phyloP scores from a whole-genome alignment of 306 rosid genomes.

The Quercus variabilis region DNA sequence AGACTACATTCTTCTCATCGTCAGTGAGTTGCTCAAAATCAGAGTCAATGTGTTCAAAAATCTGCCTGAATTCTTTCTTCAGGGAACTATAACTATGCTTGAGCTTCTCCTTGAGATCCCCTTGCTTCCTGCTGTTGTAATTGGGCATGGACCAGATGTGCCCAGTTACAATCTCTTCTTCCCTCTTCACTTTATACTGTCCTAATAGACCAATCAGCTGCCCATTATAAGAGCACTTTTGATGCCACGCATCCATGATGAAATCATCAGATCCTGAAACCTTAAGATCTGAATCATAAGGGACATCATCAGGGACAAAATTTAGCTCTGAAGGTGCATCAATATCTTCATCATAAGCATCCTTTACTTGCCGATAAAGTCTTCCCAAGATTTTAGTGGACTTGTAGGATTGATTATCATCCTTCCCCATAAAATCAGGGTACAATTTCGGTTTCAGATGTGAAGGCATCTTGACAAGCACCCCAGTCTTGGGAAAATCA shows the following conservation, averaged over 20 bases:
- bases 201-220: slow-evolving; percentile 64
- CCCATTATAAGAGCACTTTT: slow-evolving; percentile 67
- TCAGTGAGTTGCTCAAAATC: slow-evolving; percentile 47
- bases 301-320: slow-evolving; percentile 26
- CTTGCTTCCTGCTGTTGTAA: slow-evolving; percentile 72
- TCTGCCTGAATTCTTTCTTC: slow-evolving; percentile 73
- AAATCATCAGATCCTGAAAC: slow-evolving; percentile 55
- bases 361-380: slow-evolving; percentile 59
- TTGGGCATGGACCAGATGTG: slow-evolving; percentile 96
- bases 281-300: slow-evolving; percentile 62
- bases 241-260: slow-evolving; percentile 62
- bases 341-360: slow-evolving; percentile 50
- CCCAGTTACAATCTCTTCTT: slow-evolving; percentile 84
- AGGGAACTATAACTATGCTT: slow-evolving; percentile 73
- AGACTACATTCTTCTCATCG: slow-evolving; percentile 52
- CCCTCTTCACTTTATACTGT: slow-evolving; percentile 75
- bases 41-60: slow-evolving; percentile 49
- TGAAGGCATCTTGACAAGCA: slow-evolving; percentile 55
- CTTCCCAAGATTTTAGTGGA: slow-evolving; percentile 74
- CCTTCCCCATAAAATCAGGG: slow-evolving; percentile 95
- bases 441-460: slow-evolving; percentile 66
- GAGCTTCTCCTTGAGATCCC: slow-evolving; percentile 89
- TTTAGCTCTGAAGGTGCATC: slow-evolving; percentile 32
- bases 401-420: slow-evolving; percentile 58
- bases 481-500: slow-evolving; percentile 88